Conservation (phyloP, 257 asterid genomes). For the Lycium ferocissimum region DNA sequence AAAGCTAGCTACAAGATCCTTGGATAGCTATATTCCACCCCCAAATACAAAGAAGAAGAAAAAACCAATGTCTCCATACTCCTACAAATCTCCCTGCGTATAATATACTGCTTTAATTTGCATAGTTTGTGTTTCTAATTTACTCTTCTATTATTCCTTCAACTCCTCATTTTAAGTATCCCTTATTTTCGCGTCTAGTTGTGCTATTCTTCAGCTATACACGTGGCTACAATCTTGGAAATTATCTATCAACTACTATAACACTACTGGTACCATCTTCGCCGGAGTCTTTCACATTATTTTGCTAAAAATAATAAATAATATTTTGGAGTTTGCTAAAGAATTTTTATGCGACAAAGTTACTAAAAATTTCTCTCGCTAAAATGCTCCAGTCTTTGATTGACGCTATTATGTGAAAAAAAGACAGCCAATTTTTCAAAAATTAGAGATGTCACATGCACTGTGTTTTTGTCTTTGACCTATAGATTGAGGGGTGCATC, state of each 20-base stretch:
- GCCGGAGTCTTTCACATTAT: not conserved
- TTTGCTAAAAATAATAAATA: too few relatives aligned
- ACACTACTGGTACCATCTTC: not conserved
- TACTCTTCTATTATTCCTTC: conserved; percentile 69
- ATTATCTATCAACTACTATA: too few relatives aligned
- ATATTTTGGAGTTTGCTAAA: too few relatives aligned
- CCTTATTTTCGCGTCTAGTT: not conserved
- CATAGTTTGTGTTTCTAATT: conserved; percentile 60
- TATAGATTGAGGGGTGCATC: not conserved
- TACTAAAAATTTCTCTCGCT: too few relatives aligned
- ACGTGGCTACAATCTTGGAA: not conserved
- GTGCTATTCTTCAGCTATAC: not conserved
- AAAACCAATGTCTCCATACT: not conserved
- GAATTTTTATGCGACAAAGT: too few relatives aligned
- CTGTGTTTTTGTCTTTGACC: not conserved
- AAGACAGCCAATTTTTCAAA: too few relatives aligned
- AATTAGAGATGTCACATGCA: not conserved
- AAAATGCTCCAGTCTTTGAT: too few relatives aligned
- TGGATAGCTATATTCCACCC: not conserved
- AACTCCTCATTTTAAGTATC: conserved; percentile 28
- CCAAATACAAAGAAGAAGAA: not conserved
- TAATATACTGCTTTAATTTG: not conserved
- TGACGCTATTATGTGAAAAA: too few relatives aligned
- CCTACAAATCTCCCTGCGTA: not conserved
- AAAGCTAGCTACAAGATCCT: conserved; percentile 8